A percentile compares a stretch with the other conserved stretches of the same genome.
These are phyloP conservation scores for Fusarium subglutinans DNA, from an alignment of 2,329 filamentous ascomycete species.

Conservation along the genomic window DNA sequence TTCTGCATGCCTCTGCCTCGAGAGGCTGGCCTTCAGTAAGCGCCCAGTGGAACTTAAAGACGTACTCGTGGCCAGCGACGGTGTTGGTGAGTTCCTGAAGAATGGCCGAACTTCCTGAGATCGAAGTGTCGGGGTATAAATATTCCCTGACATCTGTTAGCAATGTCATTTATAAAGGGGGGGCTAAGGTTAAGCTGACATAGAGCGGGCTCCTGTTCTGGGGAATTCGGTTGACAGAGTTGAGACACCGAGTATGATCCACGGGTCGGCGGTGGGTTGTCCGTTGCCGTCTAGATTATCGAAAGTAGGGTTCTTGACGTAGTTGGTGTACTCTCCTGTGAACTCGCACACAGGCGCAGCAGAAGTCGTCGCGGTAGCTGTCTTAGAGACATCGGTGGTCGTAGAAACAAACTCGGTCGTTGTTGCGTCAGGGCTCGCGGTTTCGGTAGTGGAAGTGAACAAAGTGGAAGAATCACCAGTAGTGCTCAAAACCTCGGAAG, in stretches of 20 bases:
- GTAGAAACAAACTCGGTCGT: not conserved
- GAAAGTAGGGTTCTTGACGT: not conserved
- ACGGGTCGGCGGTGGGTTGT: not conserved
- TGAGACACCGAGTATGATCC: not conserved
- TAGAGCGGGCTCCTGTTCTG: not conserved
- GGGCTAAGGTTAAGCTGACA: not conserved
- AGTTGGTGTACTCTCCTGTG: not conserved
- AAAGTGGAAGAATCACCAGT: not conserved
- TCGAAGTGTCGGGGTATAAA: not conserved
- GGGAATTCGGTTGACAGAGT: not conserved
- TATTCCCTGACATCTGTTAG: not conserved
- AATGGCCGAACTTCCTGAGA: not conserved
- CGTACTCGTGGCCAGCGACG: not conserved
- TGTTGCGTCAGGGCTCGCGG: not conserved
- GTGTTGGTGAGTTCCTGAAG: not conserved
- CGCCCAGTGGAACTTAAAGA: not conserved
- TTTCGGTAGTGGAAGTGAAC: not conserved
- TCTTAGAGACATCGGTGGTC: not conserved
- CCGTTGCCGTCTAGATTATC: not conserved
- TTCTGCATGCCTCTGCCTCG: not conserved
- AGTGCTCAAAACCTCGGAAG: constrained; percentile 4
- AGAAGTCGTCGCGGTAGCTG: not conserved
- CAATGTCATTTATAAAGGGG: accelerated
- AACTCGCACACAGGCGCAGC: not conserved
- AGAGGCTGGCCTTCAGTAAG: not conserved